Base-by-base conservation (phyloP, 495 filamentous ascomycete genomes). In the Podospora bellae-mahoneyi region DNA sequence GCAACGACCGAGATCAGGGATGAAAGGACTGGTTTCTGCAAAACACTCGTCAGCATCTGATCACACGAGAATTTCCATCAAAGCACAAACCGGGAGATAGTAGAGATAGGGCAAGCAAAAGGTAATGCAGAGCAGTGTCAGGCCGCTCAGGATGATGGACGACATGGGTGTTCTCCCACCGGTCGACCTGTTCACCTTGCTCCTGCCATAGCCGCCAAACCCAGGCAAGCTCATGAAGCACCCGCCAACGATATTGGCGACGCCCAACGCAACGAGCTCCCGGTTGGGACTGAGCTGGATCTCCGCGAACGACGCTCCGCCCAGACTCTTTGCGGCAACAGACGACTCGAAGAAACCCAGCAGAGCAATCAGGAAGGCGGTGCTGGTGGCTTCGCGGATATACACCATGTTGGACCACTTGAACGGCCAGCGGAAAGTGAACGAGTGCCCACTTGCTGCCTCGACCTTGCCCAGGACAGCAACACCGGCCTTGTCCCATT, bases 321-420 rank as follows among this genome's bases (percentile, higher is more conserved):
- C 91, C 2, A 99, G 79, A 66, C 90, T 91, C 78, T 98, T 98
- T 34, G 95, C 96, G 0, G 95, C 95, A n/a, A 99, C 93, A 0
- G 93, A 96, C 28, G 92, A 96, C 81, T 99, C 95, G 72, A 99
- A 99, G 83, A 99, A 99, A 20, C 95, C 95, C 6, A 99, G 87
- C 23, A 99, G 83, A 4, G 93, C 92, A 65, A 99, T 97, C 34
- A 98, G 82, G 72, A 99, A 96, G 0, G 95, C 90, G 1, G 96
- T 97, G 67, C 91, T 89, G 85, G 97, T 89, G 16, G 93, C 90
- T 65, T 93, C 90, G n/a, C 89, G 87, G 56, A 97, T 88, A 73
- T 97, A 88, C 16, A 88, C 84, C 82, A 97, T 88, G 65, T 94
- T 85, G 28, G 84, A 78, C 16, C 87, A 76, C 59, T 88, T 86